phyloP scores from a whole-genome alignment of 108 stramenopile species.

The Tribonema minus region DNA sequence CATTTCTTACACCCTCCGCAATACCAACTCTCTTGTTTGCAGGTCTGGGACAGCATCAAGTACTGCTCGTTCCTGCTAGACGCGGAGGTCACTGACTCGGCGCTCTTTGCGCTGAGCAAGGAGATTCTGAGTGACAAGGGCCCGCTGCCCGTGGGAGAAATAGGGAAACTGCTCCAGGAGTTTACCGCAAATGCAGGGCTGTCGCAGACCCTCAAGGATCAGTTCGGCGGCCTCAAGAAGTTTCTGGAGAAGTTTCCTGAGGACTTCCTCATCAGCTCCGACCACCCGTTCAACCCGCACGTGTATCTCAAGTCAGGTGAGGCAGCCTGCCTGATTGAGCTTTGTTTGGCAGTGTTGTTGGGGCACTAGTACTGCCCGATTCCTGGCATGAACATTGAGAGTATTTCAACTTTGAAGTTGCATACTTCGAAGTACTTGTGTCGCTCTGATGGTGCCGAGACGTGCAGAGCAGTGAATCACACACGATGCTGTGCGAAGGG shows the following conservation, averaged over 20 bases:
- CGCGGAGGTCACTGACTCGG: slow-evolving; percentile 50
- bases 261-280: slow-evolving; percentile 48
- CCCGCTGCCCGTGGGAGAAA: slow-evolving; percentile 59
- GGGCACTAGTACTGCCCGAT: no score
- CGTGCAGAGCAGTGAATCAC: neutral
- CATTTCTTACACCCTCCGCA: no score
- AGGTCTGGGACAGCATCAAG: slow-evolving; percentile 37
- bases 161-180: slow-evolving; percentile 59
- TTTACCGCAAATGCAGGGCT: slow-evolving; percentile 44
- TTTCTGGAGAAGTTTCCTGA: slow-evolving; percentile 57
- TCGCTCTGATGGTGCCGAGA: neutral
- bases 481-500: no score
- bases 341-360: neutral
- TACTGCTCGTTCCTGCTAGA: slow-evolving; percentile 54
- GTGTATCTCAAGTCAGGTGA: slow-evolving; percentile 46
- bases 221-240: slow-evolving; percentile 61
- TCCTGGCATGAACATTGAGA: no score
- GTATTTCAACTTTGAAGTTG: neutral
- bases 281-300: slow-evolving; percentile 64
- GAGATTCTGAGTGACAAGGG: slow-evolving; percentile 50
- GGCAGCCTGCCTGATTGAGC: neutral
- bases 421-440: neutral
- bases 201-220: slow-evolving; percentile 51
- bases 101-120: slow-evolving; percentile 37
- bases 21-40: no score